Evolutionary conservation across 768 basidiomycete genomes (phyloP).

Genomic region (Phaeotremella skinneri): DNA sequence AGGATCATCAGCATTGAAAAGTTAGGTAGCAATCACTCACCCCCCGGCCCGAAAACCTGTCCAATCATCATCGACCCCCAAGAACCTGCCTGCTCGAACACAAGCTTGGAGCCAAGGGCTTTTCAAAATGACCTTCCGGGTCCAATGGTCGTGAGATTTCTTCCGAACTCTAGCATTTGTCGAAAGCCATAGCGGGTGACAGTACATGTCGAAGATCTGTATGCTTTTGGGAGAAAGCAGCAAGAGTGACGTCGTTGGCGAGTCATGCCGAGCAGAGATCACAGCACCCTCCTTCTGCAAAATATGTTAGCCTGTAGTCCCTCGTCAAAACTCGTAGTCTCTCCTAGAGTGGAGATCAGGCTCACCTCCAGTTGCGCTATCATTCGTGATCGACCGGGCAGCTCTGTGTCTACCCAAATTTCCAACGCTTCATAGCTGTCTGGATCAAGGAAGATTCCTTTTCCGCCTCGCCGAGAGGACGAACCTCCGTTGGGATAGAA

Average conservation of each 20-base stretch:
- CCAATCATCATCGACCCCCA: slow-evolving; percentile 37
- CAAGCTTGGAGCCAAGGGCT: slow-evolving; percentile 28
- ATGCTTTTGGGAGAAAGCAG: slow-evolving; percentile 21
- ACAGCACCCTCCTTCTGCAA: slow-evolving; percentile 13
- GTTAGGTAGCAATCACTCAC: background rate
- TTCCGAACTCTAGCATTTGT: background rate
- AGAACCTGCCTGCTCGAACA: slow-evolving; percentile 23
- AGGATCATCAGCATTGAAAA: background rate
- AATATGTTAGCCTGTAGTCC: no score
- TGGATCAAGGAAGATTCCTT: slow-evolving; percentile 20
- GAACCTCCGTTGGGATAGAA: slow-evolving; percentile 17
- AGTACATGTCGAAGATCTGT: slow-evolving; percentile 27
- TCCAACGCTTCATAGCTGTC: slow-evolving; percentile 10
- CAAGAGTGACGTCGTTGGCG: slow-evolving; percentile 13
- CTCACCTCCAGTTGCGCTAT: slow-evolving; percentile 16
- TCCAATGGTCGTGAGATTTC: slow-evolving; percentile 21
- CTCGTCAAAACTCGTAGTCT: background rate
- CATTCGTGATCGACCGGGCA: slow-evolving; percentile 4
- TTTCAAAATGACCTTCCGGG: slow-evolving; percentile 31
- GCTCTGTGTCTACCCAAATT: slow-evolving; percentile 26
- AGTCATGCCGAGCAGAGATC: slow-evolving; percentile 13
- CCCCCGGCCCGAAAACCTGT: slow-evolving; percentile 15
- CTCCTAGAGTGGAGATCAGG: background rate
- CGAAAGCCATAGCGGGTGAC: slow-evolving; percentile 35
- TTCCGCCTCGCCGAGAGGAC: slow-evolving; percentile 7